Conservation (phyloP, 345 rosid species). For the Aethionema arabicum region DNA sequence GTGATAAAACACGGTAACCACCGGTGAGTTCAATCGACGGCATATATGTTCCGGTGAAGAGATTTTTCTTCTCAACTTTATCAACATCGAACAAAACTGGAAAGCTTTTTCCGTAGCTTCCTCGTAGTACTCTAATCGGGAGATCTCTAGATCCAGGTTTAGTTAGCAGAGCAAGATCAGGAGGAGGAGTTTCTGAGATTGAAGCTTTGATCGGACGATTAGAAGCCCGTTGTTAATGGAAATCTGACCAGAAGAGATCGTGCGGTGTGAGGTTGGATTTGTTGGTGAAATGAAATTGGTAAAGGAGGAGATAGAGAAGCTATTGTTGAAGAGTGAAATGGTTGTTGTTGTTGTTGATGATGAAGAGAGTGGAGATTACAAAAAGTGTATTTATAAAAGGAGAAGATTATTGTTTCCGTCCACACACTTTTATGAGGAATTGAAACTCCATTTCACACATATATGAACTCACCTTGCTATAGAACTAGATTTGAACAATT, state of each 20-base stretch:
- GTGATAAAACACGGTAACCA: conserved; percentile 72
- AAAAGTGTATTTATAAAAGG: background rate
- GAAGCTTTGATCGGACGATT: conserved; percentile 45
- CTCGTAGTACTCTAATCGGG: conserved; percentile 66
- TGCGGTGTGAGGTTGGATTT: background rate
- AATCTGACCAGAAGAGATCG: conserved; percentile 5
- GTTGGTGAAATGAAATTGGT: conserved; percentile 32
- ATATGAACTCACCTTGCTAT: too few species aligned
- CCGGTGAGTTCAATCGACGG: conserved; percentile 86
- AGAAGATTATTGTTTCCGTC: background rate
- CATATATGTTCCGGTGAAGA: conserved; percentile 90
- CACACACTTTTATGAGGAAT: background rate
- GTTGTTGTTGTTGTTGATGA: too few species aligned
- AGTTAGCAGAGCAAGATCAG: conserved; percentile 25
- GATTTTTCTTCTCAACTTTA: conserved; percentile 79
- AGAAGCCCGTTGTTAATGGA: background rate
- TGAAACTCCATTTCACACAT: too few species aligned
- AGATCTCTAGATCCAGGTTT: conserved; percentile 33
- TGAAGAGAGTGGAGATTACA: background rate
- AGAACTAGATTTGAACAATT: too few species aligned
- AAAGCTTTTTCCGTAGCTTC: conserved; percentile 78
- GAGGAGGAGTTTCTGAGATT: conserved; percentile 39
- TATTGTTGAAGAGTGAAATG: conserved; percentile 26
- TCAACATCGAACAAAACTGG: conserved; percentile 72
- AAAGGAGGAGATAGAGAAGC: conserved; percentile 36